Base-by-base conservation (phyloP, 345 rosid species). In the Eucalyptus erythrocorys region DNA sequence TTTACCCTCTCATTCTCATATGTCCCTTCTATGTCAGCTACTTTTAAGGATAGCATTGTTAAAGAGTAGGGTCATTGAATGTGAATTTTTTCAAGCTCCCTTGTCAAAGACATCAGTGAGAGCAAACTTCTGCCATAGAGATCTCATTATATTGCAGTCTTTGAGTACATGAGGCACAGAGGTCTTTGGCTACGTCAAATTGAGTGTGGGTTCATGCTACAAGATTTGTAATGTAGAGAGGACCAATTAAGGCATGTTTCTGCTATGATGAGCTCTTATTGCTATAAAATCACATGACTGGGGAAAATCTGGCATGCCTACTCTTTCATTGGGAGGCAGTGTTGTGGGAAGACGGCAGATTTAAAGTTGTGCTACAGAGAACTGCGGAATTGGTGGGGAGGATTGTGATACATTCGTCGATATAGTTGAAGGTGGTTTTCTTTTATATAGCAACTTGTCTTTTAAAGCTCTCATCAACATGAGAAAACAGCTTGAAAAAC, bases 311-410 rank as follows among this genome's bases (percentile, higher is more conserved):
- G 93, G 95, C 81, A 85, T 94, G 92, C 91, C 97, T 90, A 89
- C 95, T 90, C 93, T 96, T 91, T 92, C 99, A 66, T 93, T 99
- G 99, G 99, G 99, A 92, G 98, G 99, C 89, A 94, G 96, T 92
- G 96, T 95, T 91, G 99, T 97, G 87, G 96, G 94, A 43, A 92
- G 93, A 89, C 90, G 94, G 91, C 96, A 94, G 91, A 93, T 92
- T 84, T 94, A 92, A 88, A 87, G 94, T 87, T 91, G 89, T 90
- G 93, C 92, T 68, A 89, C 92, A 85, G 95, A 94, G 57, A 95
- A 94, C 90, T 93, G 90, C 40, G 93, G 96, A 88, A 90, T 95
- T 89, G 89, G 84, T 91, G 95, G 93, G 17, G 99, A 96, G 92
- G 96, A 96, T 82, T 93, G 96, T 91, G 96, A 93, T 91, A 93